Conservation (phyloP, 148 eudicot species). For the Chenopodium suecicum region DNA sequence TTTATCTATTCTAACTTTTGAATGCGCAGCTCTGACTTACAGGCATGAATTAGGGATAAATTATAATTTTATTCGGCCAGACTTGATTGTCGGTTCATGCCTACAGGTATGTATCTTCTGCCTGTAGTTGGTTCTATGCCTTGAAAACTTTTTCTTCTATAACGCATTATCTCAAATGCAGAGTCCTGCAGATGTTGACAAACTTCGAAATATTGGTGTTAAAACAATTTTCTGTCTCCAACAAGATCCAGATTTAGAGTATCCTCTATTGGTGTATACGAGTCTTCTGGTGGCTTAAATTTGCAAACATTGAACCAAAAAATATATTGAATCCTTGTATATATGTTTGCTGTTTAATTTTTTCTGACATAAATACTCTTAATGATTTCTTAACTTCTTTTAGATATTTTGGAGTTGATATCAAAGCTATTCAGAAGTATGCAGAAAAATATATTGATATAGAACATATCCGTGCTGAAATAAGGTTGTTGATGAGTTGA, state of each 20-base stretch:
- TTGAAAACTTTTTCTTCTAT: constrained; percentile 10
- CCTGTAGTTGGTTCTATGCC: constrained; percentile 7
- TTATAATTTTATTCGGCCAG: constrained; percentile 88
- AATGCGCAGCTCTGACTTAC: constrained; percentile 71
- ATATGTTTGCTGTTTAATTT: neutral
- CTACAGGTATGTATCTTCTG: constrained; percentile 60
- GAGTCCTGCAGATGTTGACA: constrained; percentile 94
- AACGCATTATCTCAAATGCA: constrained; percentile 35
- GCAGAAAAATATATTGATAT: constrained; percentile 62
- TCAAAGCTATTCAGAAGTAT: constrained; percentile 71
- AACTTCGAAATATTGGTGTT: constrained; percentile 76
- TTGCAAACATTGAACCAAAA: neutral
- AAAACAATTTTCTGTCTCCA: constrained; percentile 92
- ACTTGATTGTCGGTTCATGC: constrained; percentile 95
- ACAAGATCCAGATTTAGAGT: constrained; percentile 93
- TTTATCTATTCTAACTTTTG: constrained; percentile 5
- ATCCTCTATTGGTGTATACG: constrained; percentile 52
- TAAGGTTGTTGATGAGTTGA: constrained; percentile 50
- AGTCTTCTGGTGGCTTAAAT: constrained; percentile 2
- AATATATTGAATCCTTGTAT: neutral
- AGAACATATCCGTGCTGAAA: constrained; percentile 93
- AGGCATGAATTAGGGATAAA: constrained; percentile 97
- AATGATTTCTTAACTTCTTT: constrained; percentile 36
- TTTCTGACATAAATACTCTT: neutral
- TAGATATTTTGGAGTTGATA: constrained; percentile 94